These are phyloP conservation scores for Erythrobasidium hasegawianum DNA, from an alignment of 1,284 basidiomycete genomes.

Conservation along the genomic window DNA sequence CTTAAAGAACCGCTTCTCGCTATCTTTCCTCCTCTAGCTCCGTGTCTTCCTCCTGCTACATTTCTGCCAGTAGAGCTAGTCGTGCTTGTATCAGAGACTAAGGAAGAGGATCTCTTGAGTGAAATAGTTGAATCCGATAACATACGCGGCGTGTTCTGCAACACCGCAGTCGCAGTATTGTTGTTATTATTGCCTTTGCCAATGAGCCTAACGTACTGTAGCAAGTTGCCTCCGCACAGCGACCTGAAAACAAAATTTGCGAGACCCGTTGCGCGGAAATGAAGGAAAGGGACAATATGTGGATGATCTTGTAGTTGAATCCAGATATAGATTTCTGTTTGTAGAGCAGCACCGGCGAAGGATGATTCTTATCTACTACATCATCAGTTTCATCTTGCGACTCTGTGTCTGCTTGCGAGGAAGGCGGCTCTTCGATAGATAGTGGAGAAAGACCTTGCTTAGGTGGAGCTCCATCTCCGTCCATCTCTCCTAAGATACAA, in stretches of 20 bases:
- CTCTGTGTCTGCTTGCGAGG: neutral
- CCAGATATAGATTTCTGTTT: slow-evolving; percentile 78
- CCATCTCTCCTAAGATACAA: neutral
- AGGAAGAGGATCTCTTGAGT: slow-evolving; percentile 7
- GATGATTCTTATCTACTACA: slow-evolving; percentile 37
- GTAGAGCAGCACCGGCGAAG: slow-evolving; percentile 57
- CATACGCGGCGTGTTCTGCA: neutral
- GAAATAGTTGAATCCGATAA: neutral
- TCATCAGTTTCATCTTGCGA: neutral
- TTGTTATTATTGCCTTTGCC: slow-evolving; percentile 52
- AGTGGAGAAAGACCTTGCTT: neutral
- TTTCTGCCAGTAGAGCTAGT: neutral
- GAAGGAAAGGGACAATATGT: slow-evolving; percentile 74
- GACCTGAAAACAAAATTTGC: slow-evolving; percentile 81
- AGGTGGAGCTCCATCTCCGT: neutral
- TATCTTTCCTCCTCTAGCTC: too few species aligned
- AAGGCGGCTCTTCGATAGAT: neutral
- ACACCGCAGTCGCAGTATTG: too few species aligned
- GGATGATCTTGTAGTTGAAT: slow-evolving; percentile 60
- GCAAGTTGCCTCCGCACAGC: slow-evolving; percentile 75
- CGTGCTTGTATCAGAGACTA: neutral
- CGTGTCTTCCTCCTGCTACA: neutral
- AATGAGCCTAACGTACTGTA: slow-evolving; percentile 69
- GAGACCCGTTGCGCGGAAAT: slow-evolving; percentile 60
- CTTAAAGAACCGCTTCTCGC: slow-evolving; percentile 4